Evolutionary conservation across 2,329 filamentous ascomycete species (phyloP).

Genomic region (Neofusicoccum kwambonambiense): DNA sequence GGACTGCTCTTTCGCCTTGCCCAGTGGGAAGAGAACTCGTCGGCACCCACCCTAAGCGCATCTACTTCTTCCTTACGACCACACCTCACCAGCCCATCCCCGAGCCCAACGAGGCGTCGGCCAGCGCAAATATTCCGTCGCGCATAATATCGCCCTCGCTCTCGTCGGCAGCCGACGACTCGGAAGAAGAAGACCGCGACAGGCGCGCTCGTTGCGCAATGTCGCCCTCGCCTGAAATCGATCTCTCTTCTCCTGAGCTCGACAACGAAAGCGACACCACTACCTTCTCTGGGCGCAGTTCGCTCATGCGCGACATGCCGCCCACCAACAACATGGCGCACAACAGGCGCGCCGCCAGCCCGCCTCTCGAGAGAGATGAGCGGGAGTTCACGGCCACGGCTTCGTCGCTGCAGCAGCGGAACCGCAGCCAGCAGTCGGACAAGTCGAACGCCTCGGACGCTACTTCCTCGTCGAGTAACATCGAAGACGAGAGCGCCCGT

Average conservation of each 20-base stretch:
- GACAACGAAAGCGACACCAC: slow-evolving; percentile 65
- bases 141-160: slow-evolving; percentile 80
- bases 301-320: slow-evolving; percentile 21
- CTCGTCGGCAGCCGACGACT: slow-evolving; percentile 67
- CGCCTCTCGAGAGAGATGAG: slow-evolving; percentile 90
- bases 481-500: slow-evolving; percentile 36
- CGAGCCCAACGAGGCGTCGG: slow-evolving; percentile 56
- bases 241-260: slow-evolving; percentile 82
- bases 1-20: slow-evolving; percentile 75
- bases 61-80: slow-evolving; percentile 96
- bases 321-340: slow-evolving; percentile 49
- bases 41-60: slow-evolving; percentile 86
- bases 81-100: slow-evolving; percentile 79
- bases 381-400: slow-evolving; percentile 96
- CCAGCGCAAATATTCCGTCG: slow-evolving; percentile 41
- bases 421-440: slow-evolving; percentile 40
- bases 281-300: slow-evolving; percentile 57
- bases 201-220: slow-evolving; percentile 61
- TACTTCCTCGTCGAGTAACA: slow-evolving; percentile 33
- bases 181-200: slow-evolving; percentile 61
- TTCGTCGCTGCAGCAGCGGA: slow-evolving; percentile 69
- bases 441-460: slow-evolving; percentile 39
- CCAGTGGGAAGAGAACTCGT: slow-evolving; percentile 92
- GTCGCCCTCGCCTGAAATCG: slow-evolving; percentile 89
- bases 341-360: slow-evolving; percentile 73